Evolutionary conservation across 495 filamentous ascomycete species (phyloP).

Genomic region (Trichocladium uniseriatum): DNA sequence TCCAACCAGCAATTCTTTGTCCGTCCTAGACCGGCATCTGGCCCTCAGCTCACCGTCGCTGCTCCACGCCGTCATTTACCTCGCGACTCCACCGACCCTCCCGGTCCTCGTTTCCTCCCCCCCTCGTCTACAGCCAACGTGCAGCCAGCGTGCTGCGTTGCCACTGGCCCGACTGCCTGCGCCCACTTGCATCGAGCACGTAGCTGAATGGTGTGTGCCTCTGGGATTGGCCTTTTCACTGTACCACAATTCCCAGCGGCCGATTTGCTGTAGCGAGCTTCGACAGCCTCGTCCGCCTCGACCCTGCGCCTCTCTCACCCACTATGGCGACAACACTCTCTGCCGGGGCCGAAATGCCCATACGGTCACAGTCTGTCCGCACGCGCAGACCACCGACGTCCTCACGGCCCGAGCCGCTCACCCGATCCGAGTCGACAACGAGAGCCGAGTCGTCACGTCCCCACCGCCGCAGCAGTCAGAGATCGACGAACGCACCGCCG

Average conservation of each 20-base stretch:
- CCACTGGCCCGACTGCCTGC: background rate
- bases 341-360: constrained; percentile 25
- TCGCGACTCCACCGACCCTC: constrained; percentile 3
- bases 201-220: background rate
- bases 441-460: constrained; percentile 35
- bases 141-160: background rate
- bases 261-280: background rate
- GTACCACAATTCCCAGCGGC: background rate
- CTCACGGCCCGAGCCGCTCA: constrained; percentile 23
- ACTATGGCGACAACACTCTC: constrained; percentile 25
- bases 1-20: constrained; percentile 15
- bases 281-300: background rate
- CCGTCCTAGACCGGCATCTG: background rate
- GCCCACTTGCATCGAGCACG: background rate
- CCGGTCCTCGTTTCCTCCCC: constrained; percentile 3
- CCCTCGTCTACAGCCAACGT: background rate
- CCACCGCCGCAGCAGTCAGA: constrained; percentile 36
- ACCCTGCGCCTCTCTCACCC: background rate
- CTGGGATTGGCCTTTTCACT: background rate
- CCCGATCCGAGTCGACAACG: constrained; percentile 25
- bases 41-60: background rate
- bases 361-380: constrained; percentile 29
- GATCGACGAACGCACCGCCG: constrained; percentile 14
- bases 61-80: constrained; percentile 5
- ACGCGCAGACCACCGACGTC: constrained; percentile 26